Evolutionary conservation across 2,329 filamentous ascomycete genomes (phyloP).

Genomic region (Chalaropsis ovoidea): DNA sequence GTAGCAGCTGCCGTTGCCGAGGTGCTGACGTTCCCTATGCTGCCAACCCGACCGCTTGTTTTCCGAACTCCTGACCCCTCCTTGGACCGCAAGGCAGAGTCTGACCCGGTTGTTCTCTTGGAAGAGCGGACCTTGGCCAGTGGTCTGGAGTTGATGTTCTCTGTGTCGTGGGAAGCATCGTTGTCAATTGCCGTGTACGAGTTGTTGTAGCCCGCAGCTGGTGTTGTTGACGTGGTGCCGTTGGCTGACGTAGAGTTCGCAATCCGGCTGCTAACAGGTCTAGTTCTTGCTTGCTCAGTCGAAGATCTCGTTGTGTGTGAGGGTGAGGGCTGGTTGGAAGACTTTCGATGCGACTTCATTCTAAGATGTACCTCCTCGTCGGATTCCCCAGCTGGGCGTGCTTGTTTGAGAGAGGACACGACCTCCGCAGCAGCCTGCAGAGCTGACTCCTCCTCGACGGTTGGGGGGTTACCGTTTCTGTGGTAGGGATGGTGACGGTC

Average conservation of each 20-base stretch:
- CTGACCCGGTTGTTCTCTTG: conserved; percentile 28
- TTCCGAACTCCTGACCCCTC: conserved; percentile 50
- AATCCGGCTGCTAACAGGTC: conserved; percentile 62
- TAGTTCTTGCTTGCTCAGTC: conserved; percentile 28
- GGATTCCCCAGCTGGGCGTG: conserved; percentile 44
- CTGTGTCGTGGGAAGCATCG: conserved; percentile 58
- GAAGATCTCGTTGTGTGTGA: conserved; percentile 16
- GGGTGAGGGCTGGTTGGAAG: conserved; percentile 33
- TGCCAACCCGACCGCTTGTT: conserved; percentile 56
- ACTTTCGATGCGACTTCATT: conserved; percentile 57
- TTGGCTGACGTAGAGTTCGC: conserved; percentile 10
- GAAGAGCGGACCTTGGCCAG: conserved; percentile 24
- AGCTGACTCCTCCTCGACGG: conserved; percentile 40
- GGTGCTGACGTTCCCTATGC: conserved; percentile 35
- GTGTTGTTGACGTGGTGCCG: conserved; percentile 50
- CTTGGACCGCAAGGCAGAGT: conserved; percentile 43
- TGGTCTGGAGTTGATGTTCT: conserved; percentile 50
- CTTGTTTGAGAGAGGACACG: conserved; percentile 51
- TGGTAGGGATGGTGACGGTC: conserved; percentile 68
- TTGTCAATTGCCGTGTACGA: conserved; percentile 44
- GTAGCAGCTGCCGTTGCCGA: conserved; percentile 36
- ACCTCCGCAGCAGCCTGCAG: conserved; percentile 51
- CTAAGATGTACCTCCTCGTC: conserved; percentile 78
- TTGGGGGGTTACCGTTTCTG: conserved; percentile 41
- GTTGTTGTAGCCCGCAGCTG: conserved; percentile 43